Percentiles rank a stretch among this genome's conserved stretches.
phyloP scores from a whole-genome alignment of 345 rosid genomes.

The Bruguiera parviflora region DNA sequence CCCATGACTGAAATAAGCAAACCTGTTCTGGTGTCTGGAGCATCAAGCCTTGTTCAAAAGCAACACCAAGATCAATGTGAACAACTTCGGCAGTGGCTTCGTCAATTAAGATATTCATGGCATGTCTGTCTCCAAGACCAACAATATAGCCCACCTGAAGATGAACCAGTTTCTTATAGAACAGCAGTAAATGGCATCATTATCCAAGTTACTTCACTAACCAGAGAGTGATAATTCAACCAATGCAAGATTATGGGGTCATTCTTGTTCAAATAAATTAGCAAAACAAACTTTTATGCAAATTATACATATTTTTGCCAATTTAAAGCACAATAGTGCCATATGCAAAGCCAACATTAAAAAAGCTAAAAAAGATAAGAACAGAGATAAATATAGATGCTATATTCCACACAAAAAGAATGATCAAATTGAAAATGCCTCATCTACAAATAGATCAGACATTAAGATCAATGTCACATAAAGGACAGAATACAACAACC shows the following conservation, averaged over 20 bases:
- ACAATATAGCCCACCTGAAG: conserved; percentile 95
- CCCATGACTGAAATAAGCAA: conserved; percentile 21
- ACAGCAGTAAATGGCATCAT: not conserved
- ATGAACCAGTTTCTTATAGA: not conserved
- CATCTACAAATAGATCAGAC: too few species aligned
- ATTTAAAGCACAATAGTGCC: too few species aligned
- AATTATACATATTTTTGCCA: too few species aligned
- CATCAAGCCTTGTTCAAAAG: conserved; percentile 97
- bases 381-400: too few species aligned
- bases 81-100: conserved; percentile 98
- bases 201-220: not conserved
- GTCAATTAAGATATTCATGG: conserved; percentile 88
- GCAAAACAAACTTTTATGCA: not conserved
- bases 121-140: conserved; percentile 97
- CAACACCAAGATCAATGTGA: conserved; percentile 99
- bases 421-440: too few species aligned
- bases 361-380: too few species aligned
- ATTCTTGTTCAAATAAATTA: not conserved
- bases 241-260: not conserved
- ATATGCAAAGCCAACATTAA: too few species aligned
- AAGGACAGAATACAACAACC: conserved; percentile 24
- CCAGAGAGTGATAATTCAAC: not conserved
- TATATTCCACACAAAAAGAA: too few species aligned
- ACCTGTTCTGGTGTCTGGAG: conserved; percentile 98
- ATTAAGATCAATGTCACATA: conserved; percentile 4